These are phyloP conservation scores for Malassezia vespertilionis DNA, from an alignment of 1,284 basidiomycete genomes.

Conservation along the genomic window DNA sequence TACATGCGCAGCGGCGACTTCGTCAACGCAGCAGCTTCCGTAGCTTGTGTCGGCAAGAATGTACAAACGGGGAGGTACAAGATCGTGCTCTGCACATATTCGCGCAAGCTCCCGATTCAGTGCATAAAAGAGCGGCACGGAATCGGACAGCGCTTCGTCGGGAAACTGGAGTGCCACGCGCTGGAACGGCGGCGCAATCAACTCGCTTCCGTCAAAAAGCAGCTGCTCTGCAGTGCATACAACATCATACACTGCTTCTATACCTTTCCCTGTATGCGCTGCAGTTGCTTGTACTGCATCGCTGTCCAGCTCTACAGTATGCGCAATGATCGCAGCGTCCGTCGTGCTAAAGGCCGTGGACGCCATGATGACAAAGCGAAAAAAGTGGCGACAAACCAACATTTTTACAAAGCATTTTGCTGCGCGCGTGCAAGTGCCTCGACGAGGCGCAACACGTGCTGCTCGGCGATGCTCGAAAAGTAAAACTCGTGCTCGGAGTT, in stretches of 20 bases:
- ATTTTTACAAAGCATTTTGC: neutral
- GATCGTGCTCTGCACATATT: neutral
- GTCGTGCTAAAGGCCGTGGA: conserved; percentile 26
- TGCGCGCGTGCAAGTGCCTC: conserved; percentile 24
- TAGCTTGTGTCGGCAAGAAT: conserved; percentile 94
- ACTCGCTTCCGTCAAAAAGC: neutral
- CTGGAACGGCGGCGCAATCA: conserved; percentile 13
- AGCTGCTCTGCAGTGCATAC: conserved; percentile 20
- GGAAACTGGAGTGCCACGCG: conserved; percentile 76
- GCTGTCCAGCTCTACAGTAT: conserved; percentile 27
- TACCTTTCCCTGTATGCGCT: conserved; percentile 20
- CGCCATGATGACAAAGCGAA: conserved; percentile 6
- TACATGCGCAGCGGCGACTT: conserved; percentile 86
- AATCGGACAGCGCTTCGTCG: conserved; percentile 76
- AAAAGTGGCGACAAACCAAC: neutral
- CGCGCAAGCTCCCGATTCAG: conserved; percentile 56
- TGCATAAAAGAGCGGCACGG: conserved; percentile 63
- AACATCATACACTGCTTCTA: conserved; percentile 36
- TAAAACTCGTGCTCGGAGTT: conserved; percentile 70
- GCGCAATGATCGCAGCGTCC: conserved; percentile 37
- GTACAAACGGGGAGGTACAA: conserved; percentile 55
- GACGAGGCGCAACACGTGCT: conserved; percentile 50
- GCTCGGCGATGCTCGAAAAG: conserved; percentile 78
- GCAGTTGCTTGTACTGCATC: conserved; percentile 31
- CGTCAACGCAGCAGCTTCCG: conserved; percentile 95